A percentile compares a stretch with the other conserved stretches of the same genome.
Evolutionary conservation across 306 rosid genomes (phyloP).

Genomic region (Trifolium repens): DNA sequence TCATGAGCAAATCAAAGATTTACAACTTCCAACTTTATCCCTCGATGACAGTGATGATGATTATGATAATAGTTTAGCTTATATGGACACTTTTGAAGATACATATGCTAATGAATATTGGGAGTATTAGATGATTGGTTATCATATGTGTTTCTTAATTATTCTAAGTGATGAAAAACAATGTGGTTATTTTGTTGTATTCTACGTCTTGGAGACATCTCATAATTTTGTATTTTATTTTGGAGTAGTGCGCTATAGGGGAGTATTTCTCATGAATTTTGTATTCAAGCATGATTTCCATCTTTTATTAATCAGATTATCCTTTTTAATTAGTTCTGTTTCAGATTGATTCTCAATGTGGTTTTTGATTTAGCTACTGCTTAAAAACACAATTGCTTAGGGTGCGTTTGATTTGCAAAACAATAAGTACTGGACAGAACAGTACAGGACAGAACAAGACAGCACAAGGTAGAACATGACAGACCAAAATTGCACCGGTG

Average conservation of each 20-base stretch:
- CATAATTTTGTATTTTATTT: not conserved
- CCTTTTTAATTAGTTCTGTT: not conserved
- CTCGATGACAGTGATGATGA: not conserved
- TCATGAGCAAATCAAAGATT: not conserved
- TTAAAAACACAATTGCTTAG: no score
- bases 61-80: not conserved
- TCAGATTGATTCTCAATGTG: no score
- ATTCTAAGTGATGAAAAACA: no score
- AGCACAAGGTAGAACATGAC: no score
- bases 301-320: not conserved
- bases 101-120: not conserved
- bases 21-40: not conserved
- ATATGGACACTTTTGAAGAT: not conserved
- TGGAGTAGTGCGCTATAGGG: not conserved
- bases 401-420: no score
- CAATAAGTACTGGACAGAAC: no score
- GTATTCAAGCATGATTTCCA: not conserved
- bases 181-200: no score
- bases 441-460: no score
- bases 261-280: not conserved
- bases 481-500: no score
- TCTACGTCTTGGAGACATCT: not conserved
- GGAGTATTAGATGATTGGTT: not conserved
- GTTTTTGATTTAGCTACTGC: no score
- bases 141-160: no score